phyloP scores from a whole-genome alignment of 1,139 yeast species.

The Geotrichum candidum region DNA sequence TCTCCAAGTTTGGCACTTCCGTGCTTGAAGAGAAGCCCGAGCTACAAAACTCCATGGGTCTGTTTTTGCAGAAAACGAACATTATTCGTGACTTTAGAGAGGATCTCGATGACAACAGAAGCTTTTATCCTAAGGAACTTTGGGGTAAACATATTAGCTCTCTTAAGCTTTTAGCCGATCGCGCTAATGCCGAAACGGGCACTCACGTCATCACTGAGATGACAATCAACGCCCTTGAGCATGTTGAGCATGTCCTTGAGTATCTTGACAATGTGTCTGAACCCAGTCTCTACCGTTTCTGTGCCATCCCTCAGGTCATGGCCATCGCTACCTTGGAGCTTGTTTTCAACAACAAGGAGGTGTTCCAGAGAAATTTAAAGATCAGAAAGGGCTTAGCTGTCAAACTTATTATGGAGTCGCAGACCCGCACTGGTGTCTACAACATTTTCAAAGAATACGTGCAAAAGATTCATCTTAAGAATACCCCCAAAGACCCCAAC shows the following conservation, averaged over 20 bases:
- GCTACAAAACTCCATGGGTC: conserved; percentile 83
- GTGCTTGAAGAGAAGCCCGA: conserved; percentile 48
- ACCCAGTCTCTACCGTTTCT: conserved; percentile 78
- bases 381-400: conserved; percentile 91
- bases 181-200: conserved; percentile 46
- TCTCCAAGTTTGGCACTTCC: conserved; percentile 40
- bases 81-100: conserved; percentile 93
- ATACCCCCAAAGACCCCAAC: conserved; percentile 78
- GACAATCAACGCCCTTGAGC: conserved; percentile 71
- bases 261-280: conserved; percentile 76
- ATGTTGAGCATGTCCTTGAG: conserved; percentile 68
- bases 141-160: conserved; percentile 69
- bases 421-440: conserved; percentile 72
- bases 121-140: conserved; percentile 93
- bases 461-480: conserved; percentile 69
- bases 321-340: conserved; percentile 89
- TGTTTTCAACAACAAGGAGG: conserved; percentile 73
- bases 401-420: conserved; percentile 62
- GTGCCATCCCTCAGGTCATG: conserved; percentile 98
- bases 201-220: conserved; percentile 74
- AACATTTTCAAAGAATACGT: conserved; percentile 67
- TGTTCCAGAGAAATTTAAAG: conserved; percentile 70
- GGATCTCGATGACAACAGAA: conserved; percentile 84
- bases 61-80: conserved; percentile 89
- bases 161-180: conserved; percentile 46